These are phyloP conservation scores for Aspergillus steynii DNA, from an alignment of 495 filamentous ascomycete species.

Conservation along the genomic window DNA sequence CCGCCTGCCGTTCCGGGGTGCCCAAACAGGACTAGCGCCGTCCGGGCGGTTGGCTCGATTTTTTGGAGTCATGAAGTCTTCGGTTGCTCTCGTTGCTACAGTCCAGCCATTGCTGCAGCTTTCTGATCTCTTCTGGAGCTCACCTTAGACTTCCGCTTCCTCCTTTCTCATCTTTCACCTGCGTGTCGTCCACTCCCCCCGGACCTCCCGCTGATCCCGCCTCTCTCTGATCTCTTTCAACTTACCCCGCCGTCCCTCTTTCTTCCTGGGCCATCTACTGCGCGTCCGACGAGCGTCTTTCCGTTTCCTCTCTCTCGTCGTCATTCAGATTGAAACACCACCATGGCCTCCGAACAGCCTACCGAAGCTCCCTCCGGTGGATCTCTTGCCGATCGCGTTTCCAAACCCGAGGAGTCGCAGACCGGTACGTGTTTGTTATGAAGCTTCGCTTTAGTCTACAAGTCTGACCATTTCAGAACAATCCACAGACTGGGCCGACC, in stretches of 20 bases:
- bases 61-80: not conserved
- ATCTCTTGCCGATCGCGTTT: conserved; percentile 65
- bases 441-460: conserved; percentile 13
- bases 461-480: conserved; percentile 2
- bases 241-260: conserved; percentile 14
- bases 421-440: conserved; percentile 17
- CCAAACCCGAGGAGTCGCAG: conserved; percentile 37
- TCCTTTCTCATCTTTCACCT: not conserved
- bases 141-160: not conserved
- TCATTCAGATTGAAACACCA: not conserved
- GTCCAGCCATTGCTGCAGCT: not conserved
- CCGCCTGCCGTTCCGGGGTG: not conserved
- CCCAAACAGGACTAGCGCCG: not conserved
- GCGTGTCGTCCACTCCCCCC: not conserved
- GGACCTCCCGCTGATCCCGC: not conserved
- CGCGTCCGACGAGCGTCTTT: not conserved
- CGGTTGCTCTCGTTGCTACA: not conserved
- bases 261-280: too few species aligned
- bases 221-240: not conserved
- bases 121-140: not conserved
- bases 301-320: conserved; percentile 1
- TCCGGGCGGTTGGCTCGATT: not conserved
- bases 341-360: conserved; percentile 39
- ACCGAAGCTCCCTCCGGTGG: conserved; percentile 27
- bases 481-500: conserved; percentile 11